phyloP scores from a whole-genome alignment of 148 eudicot genomes.

The Pharnaceum exiguum region DNA sequence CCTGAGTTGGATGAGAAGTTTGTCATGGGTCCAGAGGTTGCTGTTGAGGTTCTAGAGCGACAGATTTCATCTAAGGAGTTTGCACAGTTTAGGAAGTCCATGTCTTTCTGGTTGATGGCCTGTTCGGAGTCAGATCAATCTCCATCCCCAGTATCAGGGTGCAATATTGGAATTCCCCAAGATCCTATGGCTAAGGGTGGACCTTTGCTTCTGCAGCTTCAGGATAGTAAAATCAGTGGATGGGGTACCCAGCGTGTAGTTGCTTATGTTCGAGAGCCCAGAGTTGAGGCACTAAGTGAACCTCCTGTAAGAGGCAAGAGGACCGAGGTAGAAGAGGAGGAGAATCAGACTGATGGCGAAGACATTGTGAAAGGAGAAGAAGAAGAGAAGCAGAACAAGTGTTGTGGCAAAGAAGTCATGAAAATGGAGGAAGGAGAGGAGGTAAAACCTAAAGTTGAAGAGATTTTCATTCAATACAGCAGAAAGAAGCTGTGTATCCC shows the following conservation, averaged over 20 bases:
- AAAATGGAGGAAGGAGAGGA: conserved; percentile 19
- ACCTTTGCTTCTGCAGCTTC: conserved; percentile 20
- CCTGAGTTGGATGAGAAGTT: conserved; percentile 64
- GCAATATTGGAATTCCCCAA: not conserved
- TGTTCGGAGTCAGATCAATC: not conserved
- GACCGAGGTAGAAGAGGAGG: conserved; percentile 17
- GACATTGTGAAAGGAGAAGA: conserved; percentile 15
- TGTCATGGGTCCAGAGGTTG: conserved; percentile 49
- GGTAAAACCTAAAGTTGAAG: conserved; percentile 9
- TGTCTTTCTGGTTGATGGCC: conserved; percentile 52
- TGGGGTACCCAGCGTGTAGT: conserved; percentile 32
- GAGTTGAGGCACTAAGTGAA: conserved; percentile 29
- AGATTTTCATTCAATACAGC: conserved; percentile 7
- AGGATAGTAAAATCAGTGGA: conserved; percentile 12
- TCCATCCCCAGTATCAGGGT: conserved; percentile 8
- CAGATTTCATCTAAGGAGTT: conserved; percentile 42
- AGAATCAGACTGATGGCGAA: conserved; percentile 10
- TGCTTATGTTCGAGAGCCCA: conserved; percentile 15
- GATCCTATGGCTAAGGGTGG: conserved; percentile 20
- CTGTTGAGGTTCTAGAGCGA: conserved; percentile 45
- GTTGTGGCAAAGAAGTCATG: conserved; percentile 11
- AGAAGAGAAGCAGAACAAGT: conserved; percentile 4
- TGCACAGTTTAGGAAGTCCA: conserved; percentile 28
- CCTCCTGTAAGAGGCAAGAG: conserved; percentile 22
- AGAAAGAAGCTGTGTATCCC: conserved; percentile 27